A percentile compares a stretch with the other conserved stretches of the same genome.
Evolutionary conservation across 2,329 filamentous ascomycete genomes (phyloP).

Genomic region (Beauveria sp.): DNA sequence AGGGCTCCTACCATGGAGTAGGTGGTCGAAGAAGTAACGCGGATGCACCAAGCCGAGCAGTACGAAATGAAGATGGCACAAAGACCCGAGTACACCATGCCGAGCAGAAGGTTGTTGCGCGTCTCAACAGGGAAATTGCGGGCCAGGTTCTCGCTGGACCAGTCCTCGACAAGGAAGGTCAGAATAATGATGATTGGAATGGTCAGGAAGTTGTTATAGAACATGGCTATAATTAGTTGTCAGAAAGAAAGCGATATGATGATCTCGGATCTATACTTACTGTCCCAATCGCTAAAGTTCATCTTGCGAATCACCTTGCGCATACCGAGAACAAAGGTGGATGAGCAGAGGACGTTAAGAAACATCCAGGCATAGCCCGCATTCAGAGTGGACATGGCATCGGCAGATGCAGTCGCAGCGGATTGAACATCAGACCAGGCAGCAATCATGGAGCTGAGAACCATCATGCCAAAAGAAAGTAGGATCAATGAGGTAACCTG

Average conservation of each 20-base stretch:
- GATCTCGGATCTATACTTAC: slow-evolving; percentile 47
- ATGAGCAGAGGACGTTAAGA: slow-evolving; percentile 84
- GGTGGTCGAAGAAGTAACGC: slow-evolving; percentile 88
- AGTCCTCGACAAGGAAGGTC: slow-evolving; percentile 76
- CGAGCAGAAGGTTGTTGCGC: slow-evolving; percentile 66
- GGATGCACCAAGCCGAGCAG: slow-evolving; percentile 91
- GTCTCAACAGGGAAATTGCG: slow-evolving; percentile 73
- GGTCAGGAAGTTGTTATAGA: slow-evolving; percentile 92
- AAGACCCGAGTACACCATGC: slow-evolving; percentile 84
- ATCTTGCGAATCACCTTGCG: slow-evolving; percentile 94
- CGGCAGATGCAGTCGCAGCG: slow-evolving; percentile 58
- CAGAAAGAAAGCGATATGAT: slow-evolving; percentile 16
- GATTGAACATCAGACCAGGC: slow-evolving; percentile 93
- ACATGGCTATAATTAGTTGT: slow-evolving; percentile 62
- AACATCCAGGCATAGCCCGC: slow-evolving; percentile 92
- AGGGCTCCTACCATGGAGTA: slow-evolving; percentile 93
- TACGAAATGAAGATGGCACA: slow-evolving; percentile 91
- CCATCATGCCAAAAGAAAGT: slow-evolving; percentile 88
- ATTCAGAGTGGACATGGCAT: slow-evolving; percentile 73
- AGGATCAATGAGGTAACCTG: slow-evolving; percentile 76
- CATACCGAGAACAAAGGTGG: slow-evolving; percentile 78
- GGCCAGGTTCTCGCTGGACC: slow-evolving; percentile 69
- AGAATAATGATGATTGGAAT: slow-evolving; percentile 76
- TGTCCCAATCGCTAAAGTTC: slow-evolving; percentile 97
- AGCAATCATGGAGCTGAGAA: slow-evolving; percentile 79